Evolutionary conservation across 75 land plant genomes (phyloP).

Genomic region (Chamaecyparis obtusa): DNA sequence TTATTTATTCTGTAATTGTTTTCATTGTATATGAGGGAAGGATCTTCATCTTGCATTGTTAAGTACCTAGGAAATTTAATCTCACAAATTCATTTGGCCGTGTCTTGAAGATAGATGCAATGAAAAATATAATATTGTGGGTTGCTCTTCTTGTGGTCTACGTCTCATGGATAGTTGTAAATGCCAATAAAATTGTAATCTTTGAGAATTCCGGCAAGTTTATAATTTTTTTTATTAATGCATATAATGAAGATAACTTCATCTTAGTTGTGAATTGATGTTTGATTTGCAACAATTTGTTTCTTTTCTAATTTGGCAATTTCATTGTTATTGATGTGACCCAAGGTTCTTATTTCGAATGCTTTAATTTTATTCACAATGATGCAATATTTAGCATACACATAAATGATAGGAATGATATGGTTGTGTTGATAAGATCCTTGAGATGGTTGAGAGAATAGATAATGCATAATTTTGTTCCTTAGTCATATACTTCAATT

Average conservation of each 20-base stretch:
- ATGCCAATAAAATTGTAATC: constrained; percentile 5
- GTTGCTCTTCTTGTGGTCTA: not conserved
- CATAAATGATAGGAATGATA: not conserved
- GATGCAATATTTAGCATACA: not conserved
- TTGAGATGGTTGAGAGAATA: not conserved
- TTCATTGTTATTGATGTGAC: not conserved
- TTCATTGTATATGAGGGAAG: not conserved
- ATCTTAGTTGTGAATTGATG: not conserved
- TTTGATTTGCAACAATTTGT: not conserved
- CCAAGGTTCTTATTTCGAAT: not conserved
- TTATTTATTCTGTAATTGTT: not conserved
- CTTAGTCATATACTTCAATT: not conserved
- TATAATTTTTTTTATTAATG: not conserved
- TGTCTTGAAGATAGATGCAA: not conserved
- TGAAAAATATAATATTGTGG: not conserved
- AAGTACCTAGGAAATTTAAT: not conserved
- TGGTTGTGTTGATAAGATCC: not conserved
- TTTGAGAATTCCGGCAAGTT: constrained; percentile 3
- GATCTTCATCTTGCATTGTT: not conserved
- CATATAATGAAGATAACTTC: not conserved
- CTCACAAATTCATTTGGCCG: not conserved
- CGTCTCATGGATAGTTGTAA: not conserved
- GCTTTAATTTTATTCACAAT: not conserved
- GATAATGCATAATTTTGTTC: not conserved
- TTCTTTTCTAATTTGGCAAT: not conserved